phyloP scores from a whole-genome alignment of 495 filamentous ascomycete species.

The Penicillium ochrochloron region DNA sequence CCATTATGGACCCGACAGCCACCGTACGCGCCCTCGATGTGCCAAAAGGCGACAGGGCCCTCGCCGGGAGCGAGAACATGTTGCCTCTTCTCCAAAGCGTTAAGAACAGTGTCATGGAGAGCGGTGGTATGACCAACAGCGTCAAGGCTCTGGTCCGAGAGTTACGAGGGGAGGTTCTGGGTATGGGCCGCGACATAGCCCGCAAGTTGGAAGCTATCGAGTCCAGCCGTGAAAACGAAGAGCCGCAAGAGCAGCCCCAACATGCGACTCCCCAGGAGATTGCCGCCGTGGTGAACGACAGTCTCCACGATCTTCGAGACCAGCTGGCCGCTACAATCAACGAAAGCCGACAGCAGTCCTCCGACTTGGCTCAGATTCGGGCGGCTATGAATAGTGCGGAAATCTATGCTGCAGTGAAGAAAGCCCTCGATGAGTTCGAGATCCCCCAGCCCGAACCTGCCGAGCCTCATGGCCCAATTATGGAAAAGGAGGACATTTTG shows the following conservation, averaged over 20 bases:
- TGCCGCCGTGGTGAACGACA: constrained; percentile 74
- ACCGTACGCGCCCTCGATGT: constrained; percentile 33
- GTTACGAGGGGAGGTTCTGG: constrained; percentile 87
- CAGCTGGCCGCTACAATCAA: constrained; percentile 76
- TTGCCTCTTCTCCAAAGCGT: constrained; percentile 77
- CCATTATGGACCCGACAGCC: constrained; percentile 29
- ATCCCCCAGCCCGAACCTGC: constrained; percentile 42
- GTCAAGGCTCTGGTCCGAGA: constrained; percentile 89
- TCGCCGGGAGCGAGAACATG: constrained; percentile 60
- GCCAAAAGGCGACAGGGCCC: constrained; percentile 25
- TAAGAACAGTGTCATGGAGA: constrained; percentile 83
- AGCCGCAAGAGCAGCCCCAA: constrained; percentile 45
- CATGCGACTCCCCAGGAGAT: constrained; percentile 70
- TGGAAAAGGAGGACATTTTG: constrained; percentile 80
- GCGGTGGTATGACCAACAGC: constrained; percentile 83
- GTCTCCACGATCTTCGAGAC: constrained; percentile 75
- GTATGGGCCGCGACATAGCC: constrained; percentile 87
- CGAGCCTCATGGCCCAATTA: constrained; percentile 41
- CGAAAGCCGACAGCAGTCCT: constrained; percentile 73
- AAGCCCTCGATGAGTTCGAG: constrained; percentile 70
- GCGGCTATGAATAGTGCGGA: constrained; percentile 70
- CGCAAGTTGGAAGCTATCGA: constrained; percentile 77
- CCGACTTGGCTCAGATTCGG: constrained; percentile 52
- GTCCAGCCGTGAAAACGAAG: constrained; percentile 44
- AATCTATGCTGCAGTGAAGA: constrained; percentile 79